Percentiles rank a stretch among this genome's conserved stretches.
Conservation (phyloP, 2,329 filamentous ascomycete genomes). For the Aspergillus niger region DNA sequence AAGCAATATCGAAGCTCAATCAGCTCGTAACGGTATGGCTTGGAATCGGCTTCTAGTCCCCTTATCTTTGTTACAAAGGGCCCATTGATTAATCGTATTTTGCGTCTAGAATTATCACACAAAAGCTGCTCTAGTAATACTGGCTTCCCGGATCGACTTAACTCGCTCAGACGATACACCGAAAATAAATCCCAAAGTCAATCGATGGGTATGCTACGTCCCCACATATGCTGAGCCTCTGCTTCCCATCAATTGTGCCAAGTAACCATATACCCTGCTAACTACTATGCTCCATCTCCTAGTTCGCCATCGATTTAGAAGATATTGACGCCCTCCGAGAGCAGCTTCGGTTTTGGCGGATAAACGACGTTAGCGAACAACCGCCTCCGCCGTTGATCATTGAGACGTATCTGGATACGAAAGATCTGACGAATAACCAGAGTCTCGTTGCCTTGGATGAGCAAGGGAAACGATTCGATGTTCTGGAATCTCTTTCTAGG, state of each 20-base stretch:
- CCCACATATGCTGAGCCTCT: background rate
- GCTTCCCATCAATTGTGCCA: background rate
- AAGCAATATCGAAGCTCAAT: slow-evolving; percentile 77
- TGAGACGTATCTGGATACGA: slow-evolving; percentile 84
- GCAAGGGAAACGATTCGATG: slow-evolving; percentile 88
- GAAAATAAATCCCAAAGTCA: slow-evolving; percentile 63
- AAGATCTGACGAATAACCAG: slow-evolving; percentile 77
- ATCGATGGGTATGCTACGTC: slow-evolving; percentile 74
- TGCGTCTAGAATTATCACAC: slow-evolving; percentile 77
- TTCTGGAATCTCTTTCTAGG: slow-evolving; percentile 75
- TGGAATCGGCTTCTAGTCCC: background rate
- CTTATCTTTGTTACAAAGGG: slow-evolving; percentile 4
- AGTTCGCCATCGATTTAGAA: slow-evolving; percentile 96
- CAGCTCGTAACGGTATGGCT: slow-evolving; percentile 82
- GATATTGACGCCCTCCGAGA: slow-evolving; percentile 87
- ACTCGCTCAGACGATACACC: slow-evolving; percentile 59
- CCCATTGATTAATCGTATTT: slow-evolving; percentile 25
- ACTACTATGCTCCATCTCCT: slow-evolving; percentile 4
- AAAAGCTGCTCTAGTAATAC: slow-evolving; percentile 81
- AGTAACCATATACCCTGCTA: background rate
- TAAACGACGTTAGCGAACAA: slow-evolving; percentile 73
- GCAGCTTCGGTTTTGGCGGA: slow-evolving; percentile 79
- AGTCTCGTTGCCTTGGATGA: slow-evolving; percentile 87
- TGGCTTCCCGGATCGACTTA: slow-evolving; percentile 77
- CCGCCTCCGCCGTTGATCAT: slow-evolving; percentile 82